Base-by-base conservation (phyloP, 495 filamentous ascomycete genomes). In the Platismatia glauca region DNA sequence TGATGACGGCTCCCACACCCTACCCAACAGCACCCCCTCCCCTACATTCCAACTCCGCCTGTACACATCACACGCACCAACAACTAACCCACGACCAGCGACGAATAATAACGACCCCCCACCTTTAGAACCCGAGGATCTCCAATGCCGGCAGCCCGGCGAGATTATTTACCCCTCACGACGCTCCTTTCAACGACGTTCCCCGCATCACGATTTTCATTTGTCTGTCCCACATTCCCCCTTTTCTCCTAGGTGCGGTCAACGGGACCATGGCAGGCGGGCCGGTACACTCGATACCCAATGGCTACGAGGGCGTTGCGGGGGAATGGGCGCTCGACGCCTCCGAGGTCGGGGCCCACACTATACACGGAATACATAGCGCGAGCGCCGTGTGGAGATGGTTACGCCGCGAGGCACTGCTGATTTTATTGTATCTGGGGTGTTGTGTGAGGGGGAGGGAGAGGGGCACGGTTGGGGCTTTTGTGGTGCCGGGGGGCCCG, bases 271-370 rank as follows among this genome's bases (percentile, higher is more conserved):
- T n/a, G n/a, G 39, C 58, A 24, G 58, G 31, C 24, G 31, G 24
- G 57, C 57, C 57, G 12, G 33, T 59, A 59, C 46, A 59, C 27
- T 20, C 27, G 29, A 59, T 59, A 59, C 43, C 58, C 58, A n/a
- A 46, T 39, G 38, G 48, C 6, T 34, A 60, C 18, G 24, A 20
- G 20, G 18, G n/a, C n/a, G n/a, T n/a, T n/a, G n/a, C n/a, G n/a
- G n/a, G n/a, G n/a, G n/a, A n/a, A n/a, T n/a, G n/a, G n/a, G n/a
- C n/a, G n/a, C n/a, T n/a, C n/a, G 5, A 37, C 35, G 35, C 35
- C 35, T 37, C 6, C n/a, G n/a, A n/a, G n/a, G n/a, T n/a, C n/a
- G n/a, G n/a, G n/a, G n/a, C n/a, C n/a, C n/a, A n/a, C n/a, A 22
- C 7, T 22, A n/a, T 22, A 44, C 41, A 44, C 41, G 20, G 12